phyloP scores from a whole-genome alignment of 352 stramenopile species.

The Elongisporangium anandrum region DNA sequence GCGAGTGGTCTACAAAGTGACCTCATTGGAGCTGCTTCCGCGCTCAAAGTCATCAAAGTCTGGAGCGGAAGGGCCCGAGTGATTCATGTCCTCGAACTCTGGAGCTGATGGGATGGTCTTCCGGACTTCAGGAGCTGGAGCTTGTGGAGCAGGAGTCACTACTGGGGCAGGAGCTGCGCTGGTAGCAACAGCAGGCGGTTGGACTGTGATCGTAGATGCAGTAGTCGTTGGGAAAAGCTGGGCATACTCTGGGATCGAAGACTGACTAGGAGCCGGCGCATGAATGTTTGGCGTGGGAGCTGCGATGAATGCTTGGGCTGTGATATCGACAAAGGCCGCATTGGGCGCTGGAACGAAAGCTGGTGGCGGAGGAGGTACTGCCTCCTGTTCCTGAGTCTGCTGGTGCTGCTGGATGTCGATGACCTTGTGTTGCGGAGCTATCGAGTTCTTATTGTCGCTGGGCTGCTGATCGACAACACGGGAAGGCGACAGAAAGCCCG shows the following conservation, averaged over 20 bases:
- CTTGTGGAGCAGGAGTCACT: not conserved
- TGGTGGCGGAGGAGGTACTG: not conserved
- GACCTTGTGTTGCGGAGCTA: not conserved
- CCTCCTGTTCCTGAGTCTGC: not conserved
- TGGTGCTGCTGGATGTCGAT: not conserved
- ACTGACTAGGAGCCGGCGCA: not conserved
- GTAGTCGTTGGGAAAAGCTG: not conserved
- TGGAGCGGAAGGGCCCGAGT: too few relatives aligned
- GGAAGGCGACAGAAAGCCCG: not conserved
- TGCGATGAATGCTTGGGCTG: not conserved
- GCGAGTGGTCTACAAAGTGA: not conserved
- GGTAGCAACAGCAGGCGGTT: too few relatives aligned
- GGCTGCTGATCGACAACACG: not conserved
- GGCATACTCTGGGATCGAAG: not conserved
- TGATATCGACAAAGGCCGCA: not conserved
- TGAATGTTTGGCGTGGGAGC: not conserved
- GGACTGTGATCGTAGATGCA: not conserved
- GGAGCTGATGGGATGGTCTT: not conserved
- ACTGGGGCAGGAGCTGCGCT: not conserved
- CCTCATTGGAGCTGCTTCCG: not conserved
- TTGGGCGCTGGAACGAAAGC: not conserved
- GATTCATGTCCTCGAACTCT: not conserved
- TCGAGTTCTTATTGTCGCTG: not conserved
- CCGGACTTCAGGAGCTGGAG: not conserved
- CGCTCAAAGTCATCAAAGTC: not conserved